These are phyloP conservation scores for Rheum nobile DNA, from an alignment of 148 eudicot species.

Conservation along the genomic window DNA sequence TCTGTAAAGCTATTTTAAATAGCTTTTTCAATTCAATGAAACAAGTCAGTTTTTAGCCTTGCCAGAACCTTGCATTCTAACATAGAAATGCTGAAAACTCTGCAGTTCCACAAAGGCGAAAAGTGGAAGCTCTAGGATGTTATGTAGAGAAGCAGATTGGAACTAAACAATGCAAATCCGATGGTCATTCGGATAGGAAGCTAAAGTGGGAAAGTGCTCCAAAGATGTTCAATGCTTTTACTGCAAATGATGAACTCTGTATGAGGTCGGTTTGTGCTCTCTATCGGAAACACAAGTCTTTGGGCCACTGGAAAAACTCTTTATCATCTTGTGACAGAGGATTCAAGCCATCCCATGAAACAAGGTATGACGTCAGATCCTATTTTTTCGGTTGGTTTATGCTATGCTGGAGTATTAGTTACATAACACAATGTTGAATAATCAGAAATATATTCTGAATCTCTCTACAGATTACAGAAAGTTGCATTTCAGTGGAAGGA, in stretches of 20 bases:
- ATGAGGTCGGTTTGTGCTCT: conserved; percentile 6
- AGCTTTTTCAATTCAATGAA: too few species aligned
- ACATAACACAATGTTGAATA: too few species aligned
- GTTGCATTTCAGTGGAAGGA: too few species aligned
- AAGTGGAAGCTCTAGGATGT: background rate
- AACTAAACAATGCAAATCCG: background rate
- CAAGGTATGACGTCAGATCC: conserved; percentile 5
- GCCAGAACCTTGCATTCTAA: too few species aligned
- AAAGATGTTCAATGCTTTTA: conserved; percentile 2
- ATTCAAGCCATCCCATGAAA: conserved; percentile 11
- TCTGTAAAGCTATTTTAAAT: too few species aligned
- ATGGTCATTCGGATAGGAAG: background rate
- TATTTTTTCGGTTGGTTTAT: background rate
- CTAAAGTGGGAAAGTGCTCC: background rate
- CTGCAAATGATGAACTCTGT: background rate
- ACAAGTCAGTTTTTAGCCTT: too few species aligned
- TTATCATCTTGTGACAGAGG: background rate
- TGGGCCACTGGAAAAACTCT: background rate
- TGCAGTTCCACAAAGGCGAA: background rate
- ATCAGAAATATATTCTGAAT: too few species aligned
- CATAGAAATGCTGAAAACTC: too few species aligned
- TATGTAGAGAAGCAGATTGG: background rate
- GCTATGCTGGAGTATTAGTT: too few species aligned
- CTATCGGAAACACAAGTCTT: background rate
- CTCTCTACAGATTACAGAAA: too few species aligned